Evolutionary conservation across 2,329 filamentous ascomycete species (phyloP).

Genomic region (Colletotrichum sp.): DNA sequence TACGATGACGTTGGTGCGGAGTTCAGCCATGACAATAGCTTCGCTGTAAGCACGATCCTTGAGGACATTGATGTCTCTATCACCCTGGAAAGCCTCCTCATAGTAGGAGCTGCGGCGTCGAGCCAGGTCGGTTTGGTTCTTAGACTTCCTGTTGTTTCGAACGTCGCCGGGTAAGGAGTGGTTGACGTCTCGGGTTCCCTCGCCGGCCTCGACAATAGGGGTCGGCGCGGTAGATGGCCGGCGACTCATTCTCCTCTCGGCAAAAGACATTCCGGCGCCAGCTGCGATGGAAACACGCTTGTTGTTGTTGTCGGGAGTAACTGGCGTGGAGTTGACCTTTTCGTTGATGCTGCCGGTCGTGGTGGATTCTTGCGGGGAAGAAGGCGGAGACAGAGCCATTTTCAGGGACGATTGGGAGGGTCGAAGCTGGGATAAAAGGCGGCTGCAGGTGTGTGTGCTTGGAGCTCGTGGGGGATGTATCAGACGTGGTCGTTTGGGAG

Average conservation of each 20-base stretch:
- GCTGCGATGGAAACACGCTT: constrained; percentile 2
- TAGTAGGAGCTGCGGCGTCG: constrained; percentile 49
- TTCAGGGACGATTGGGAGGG: neutral
- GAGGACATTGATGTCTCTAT: constrained; percentile 34
- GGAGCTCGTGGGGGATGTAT: neutral
- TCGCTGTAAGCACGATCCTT: constrained; percentile 57
- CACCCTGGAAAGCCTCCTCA: constrained; percentile 47
- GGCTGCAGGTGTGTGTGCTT: neutral
- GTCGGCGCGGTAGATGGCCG: constrained; percentile 25
- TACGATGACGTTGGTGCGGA: constrained; percentile 70
- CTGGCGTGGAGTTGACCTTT: neutral
- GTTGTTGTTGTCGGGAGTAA: constrained; percentile 12
- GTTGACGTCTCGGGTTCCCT: constrained; percentile 41
- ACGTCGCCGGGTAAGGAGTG: constrained; percentile 44
- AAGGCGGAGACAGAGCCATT: constrained; percentile 16
- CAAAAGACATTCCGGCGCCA: constrained; percentile 27
- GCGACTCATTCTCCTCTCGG: constrained; percentile 34
- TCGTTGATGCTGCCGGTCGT: constrained; percentile 1
- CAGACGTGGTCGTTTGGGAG: neutral
- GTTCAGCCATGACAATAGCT: constrained; percentile 66
- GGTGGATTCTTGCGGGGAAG: neutral
- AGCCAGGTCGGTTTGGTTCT: constrained; percentile 34
- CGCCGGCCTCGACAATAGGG: constrained; percentile 39
- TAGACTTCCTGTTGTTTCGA: constrained; percentile 32
- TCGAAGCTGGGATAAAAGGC: constrained; percentile 12